These are phyloP conservation scores for Zymoseptoria ardabiliae DNA, from an alignment of 2,329 filamentous ascomycete species.

Conservation along the genomic window DNA sequence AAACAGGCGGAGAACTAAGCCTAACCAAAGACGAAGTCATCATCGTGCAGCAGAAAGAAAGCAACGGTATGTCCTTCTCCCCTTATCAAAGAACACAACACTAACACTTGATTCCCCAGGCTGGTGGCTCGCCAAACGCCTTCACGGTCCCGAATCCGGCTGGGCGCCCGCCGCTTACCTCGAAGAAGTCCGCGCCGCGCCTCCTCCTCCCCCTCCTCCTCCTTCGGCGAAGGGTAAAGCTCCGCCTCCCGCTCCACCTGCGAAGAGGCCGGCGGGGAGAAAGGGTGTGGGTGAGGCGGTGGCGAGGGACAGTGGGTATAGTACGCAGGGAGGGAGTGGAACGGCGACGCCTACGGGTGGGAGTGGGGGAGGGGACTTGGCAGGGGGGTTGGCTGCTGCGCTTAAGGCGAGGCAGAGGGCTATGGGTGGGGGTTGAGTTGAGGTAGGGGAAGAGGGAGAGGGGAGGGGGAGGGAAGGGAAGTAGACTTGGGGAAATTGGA, in stretches of 20 bases:
- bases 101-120: slow-evolving; percentile 47
- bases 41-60: slow-evolving; percentile 87
- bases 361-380: slow-evolving; percentile 35
- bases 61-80: slow-evolving; percentile 85
- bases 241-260: slow-evolving; percentile 69
- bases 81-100: slow-evolving; percentile 2
- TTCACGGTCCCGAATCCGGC: slow-evolving; percentile 62
- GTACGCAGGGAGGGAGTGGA: slow-evolving; percentile 23
- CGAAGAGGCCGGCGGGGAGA: slow-evolving; percentile 67
- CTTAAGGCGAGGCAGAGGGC: slow-evolving; percentile 43
- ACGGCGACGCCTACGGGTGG: slow-evolving; percentile 30
- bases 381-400: slow-evolving; percentile 45
- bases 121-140: slow-evolving; percentile 89
- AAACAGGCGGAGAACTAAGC: slow-evolving; percentile 76
- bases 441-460: slow-evolving; percentile 3
- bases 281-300: slow-evolving; percentile 59
- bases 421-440: slow-evolving; percentile 37
- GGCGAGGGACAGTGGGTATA: slow-evolving; percentile 58
- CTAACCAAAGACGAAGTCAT: slow-evolving; percentile 74
- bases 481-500: neutral
- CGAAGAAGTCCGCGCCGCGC: slow-evolving; percentile 60
- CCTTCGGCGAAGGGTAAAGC: slow-evolving; percentile 39
- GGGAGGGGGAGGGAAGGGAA: too few species aligned
- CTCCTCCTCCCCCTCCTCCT: slow-evolving; percentile 50
- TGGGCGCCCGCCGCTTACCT: slow-evolving; percentile 95